phyloP scores from a whole-genome alignment of 805 yeast species.

The Ogataea pilisensis region DNA sequence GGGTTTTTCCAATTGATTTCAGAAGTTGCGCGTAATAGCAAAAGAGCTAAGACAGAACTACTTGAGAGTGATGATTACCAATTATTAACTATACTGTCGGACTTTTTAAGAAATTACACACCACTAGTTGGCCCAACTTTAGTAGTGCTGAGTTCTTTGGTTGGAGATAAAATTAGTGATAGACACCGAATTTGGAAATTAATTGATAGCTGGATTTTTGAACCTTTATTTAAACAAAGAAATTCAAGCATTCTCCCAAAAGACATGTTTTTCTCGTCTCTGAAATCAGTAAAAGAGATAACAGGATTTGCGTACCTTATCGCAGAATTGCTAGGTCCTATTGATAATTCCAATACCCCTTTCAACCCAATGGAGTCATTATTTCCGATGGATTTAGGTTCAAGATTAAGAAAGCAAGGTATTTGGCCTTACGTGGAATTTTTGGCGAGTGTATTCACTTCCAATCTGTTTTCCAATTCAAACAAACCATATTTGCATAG shows the following conservation, averaged over 20 bases:
- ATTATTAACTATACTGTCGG: conserved; percentile 23
- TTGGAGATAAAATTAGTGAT: conserved; percentile 38
- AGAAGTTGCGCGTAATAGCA: conserved; percentile 44
- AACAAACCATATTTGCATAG: conserved; percentile 34
- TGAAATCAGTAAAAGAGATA: conserved; percentile 52
- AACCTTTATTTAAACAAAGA: conserved; percentile 13
- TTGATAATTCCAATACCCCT: conserved; percentile 25
- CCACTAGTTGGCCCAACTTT: conserved; percentile 47
- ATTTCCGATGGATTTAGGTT: conserved; percentile 64
- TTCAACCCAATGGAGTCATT: conserved; percentile 41
- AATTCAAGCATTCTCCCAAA: conserved; percentile 26
- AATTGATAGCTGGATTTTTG: conserved; percentile 67
- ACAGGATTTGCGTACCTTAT: conserved; percentile 60
- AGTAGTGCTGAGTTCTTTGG: conserved; percentile 53
- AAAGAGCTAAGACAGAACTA: conserved; percentile 29
- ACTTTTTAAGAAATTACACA: conserved; percentile 25
- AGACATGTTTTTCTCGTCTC: conserved; percentile 40
- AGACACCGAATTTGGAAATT: conserved; percentile 60
- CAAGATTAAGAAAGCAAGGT: conserved; percentile 57
- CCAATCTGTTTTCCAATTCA: conserved; percentile 59
- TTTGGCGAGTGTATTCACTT: no score
- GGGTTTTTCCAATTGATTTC: conserved; percentile 68
- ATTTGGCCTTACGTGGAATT: conserved; percentile 79
- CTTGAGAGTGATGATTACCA: conserved; percentile 32
- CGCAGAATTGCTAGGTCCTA: conserved; percentile 31